A percentile compares a stretch with the other conserved stretches of the same genome.
Evolutionary conservation across 306 rosid genomes (phyloP).

Genomic region (Herpetospermum pedunculosum): DNA sequence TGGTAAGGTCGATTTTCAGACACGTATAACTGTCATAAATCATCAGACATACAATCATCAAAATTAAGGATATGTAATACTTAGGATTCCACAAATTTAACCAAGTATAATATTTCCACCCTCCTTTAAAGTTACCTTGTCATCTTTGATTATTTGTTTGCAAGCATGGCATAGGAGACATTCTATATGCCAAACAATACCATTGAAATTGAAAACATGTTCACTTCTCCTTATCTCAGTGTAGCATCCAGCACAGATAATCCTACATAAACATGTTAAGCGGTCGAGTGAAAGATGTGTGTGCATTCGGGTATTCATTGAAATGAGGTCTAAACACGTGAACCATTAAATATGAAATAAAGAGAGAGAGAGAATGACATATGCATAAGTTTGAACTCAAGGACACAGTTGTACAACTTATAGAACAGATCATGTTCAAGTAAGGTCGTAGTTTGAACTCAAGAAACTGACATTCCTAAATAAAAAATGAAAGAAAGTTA

Average conservation of each 20-base stretch:
- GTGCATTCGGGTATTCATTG: slow-evolving; percentile 27
- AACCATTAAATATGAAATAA: no score
- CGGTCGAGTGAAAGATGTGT: neutral
- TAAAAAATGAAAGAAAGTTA: neutral
- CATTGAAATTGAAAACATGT: slow-evolving; percentile 46
- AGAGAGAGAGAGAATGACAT: no score
- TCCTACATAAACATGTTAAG: slow-evolving; percentile 8
- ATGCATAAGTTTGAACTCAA: no score
- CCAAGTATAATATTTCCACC: neutral
- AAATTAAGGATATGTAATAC: neutral
- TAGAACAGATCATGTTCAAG: no score
- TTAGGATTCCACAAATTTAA: neutral
- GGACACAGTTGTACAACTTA: no score
- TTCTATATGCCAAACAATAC: slow-evolving; percentile 70
- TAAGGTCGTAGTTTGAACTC: no score
- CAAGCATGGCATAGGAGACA: slow-evolving; percentile 72
- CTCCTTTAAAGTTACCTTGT: slow-evolving; percentile 38
- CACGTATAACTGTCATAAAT: slow-evolving; percentile 56
- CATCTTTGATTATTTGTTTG: slow-evolving; percentile 59
- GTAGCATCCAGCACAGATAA: slow-evolving; percentile 84
- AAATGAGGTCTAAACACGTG: slow-evolving; percentile 59
- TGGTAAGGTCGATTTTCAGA: slow-evolving; percentile 64
- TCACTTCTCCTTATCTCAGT: slow-evolving; percentile 44
- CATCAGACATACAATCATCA: neutral
- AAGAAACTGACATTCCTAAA: neutral